Conservation (phyloP, 2,329 filamentous ascomycete genomes). For the Scedosporium minutisporum region DNA sequence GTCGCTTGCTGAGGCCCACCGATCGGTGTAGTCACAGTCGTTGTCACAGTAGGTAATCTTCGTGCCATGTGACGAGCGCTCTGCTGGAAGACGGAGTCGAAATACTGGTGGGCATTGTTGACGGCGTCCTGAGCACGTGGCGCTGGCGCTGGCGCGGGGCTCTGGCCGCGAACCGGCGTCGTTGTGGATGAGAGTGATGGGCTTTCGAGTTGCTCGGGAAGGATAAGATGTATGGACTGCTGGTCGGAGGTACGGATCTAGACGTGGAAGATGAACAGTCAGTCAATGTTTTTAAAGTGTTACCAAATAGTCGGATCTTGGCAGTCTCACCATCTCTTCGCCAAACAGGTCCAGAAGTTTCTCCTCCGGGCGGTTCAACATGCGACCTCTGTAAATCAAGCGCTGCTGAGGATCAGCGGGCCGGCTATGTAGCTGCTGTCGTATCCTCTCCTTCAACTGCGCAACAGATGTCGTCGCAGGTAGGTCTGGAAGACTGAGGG, state of each 20-base stretch:
- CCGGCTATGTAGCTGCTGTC: slow-evolving; percentile 36
- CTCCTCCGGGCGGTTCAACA: slow-evolving; percentile 43
- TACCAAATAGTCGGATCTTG: background rate
- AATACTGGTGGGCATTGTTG: slow-evolving; percentile 13
- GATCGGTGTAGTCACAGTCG: slow-evolving; percentile 10
- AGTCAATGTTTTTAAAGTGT: background rate
- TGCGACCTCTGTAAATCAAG: slow-evolving; percentile 50
- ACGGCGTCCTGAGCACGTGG: slow-evolving; percentile 12
- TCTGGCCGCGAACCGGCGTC: slow-evolving; percentile 14
- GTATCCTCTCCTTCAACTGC: slow-evolving; percentile 49
- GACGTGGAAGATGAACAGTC: slow-evolving; percentile 1
- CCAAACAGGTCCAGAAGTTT: slow-evolving; percentile 50
- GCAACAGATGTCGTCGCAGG: slow-evolving; percentile 42
- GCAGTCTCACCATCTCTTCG: slow-evolving; percentile 35
- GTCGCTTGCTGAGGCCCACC: background rate
- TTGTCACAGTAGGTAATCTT: slow-evolving; percentile 9
- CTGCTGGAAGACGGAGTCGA: slow-evolving; percentile 6
- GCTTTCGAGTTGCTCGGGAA: slow-evolving; percentile 28
- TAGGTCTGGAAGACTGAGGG: slow-evolving; percentile 38
- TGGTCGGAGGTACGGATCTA: slow-evolving; percentile 35
- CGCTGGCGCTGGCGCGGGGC: slow-evolving; percentile 17
- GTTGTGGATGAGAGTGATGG: slow-evolving; percentile 15
- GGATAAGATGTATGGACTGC: slow-evolving; percentile 44
- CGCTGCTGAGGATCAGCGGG: slow-evolving; percentile 47
- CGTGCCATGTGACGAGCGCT: background rate